Evolutionary conservation across 2,329 filamentous ascomycete genomes (phyloP).

Genomic region (Colletotrichum limetticola): DNA sequence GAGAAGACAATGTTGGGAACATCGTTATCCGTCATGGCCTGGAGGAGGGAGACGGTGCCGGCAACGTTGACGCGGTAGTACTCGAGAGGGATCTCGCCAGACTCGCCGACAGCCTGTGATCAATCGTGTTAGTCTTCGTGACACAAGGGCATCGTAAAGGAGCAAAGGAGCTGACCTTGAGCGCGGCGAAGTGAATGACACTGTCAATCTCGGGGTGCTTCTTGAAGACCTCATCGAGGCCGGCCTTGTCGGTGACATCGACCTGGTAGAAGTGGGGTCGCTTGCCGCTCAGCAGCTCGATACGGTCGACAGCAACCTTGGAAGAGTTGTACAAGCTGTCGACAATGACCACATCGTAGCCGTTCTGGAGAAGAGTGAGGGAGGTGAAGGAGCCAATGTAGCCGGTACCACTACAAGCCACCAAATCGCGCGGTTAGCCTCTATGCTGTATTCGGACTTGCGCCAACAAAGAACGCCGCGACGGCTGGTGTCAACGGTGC

Average conservation of each 20-base stretch:
- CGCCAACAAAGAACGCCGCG: constrained; percentile 10
- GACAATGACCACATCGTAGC: constrained; percentile 95
- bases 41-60: constrained; percentile 88
- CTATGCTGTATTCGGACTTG: not conserved
- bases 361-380: constrained; percentile 90
- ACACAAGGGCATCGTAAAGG: not conserved
- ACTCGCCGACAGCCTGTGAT: constrained; percentile 92
- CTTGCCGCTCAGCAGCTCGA: constrained; percentile 92
- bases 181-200: constrained; percentile 97
- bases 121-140: not conserved
- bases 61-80: constrained; percentile 98
- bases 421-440: constrained; percentile 21
- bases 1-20: constrained; percentile 99
- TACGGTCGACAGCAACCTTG: constrained; percentile 89
- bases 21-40: constrained; percentile 88
- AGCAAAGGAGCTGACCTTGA: constrained; percentile 75
- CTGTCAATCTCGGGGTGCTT: constrained; percentile 95
- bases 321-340: constrained; percentile 99
- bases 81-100: constrained; percentile 90
- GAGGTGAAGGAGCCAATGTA: constrained; percentile 99
- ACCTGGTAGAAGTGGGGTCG: constrained; percentile 85
- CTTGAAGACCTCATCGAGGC: constrained; percentile 86
- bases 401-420: constrained; percentile 82
- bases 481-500: not conserved
- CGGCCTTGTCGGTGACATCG: constrained; percentile 88